Evolutionary conservation across 2,329 filamentous ascomycete genomes (phyloP), one percentile per base, ranked within the genome.

Genomic region (Daldinia sp.): DNA sequence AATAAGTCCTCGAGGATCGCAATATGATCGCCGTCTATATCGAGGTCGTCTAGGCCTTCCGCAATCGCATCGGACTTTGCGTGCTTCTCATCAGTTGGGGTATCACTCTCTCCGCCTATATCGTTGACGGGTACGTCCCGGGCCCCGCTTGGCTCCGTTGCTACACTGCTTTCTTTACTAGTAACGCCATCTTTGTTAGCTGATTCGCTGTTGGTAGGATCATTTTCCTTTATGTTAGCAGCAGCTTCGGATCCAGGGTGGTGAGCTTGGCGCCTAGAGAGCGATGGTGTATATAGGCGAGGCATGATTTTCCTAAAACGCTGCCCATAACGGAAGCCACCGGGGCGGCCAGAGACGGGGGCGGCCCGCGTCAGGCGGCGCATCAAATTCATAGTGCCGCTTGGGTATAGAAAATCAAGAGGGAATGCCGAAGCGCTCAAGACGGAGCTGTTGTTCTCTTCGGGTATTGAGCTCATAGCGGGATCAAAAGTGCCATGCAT

Each of bases 351-450:
- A 67, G 41, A 68, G 30, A 65, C 49, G 5, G 66, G 62, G 4
- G 48, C 61, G 25, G 62, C 57, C 3, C 66, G 63, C 2, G 62
- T 68, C 43, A 74, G 68, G 25, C 77, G 78, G 39, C 79, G 79
- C 61, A 84, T 68, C 4, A 83, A 74, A 11, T 78, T 74, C 10
- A 80, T 58, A 9, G 82, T 78, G 8, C 79, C 79, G 30, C 70
- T 79, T 4, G 84, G 84, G 53, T 86, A 86, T 7, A 87, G 73
- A 55, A 87, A 87, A 72, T 87, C 85, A 72, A 87, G 80, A 48
- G 84, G 74, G 56, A 85, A 81, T 7, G 78, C 70, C 3, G 84
- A 85, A 25, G 83, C 80, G 35, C 75, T 75, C 57, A 83, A 69
- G 2, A 69, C 41, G 13, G 70, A 58, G 25, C 60, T 73, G 72